These are phyloP conservation scores for Daldinia concentrica DNA, from an alignment of 495 filamentous ascomycete genomes.

Conservation along the genomic window DNA sequence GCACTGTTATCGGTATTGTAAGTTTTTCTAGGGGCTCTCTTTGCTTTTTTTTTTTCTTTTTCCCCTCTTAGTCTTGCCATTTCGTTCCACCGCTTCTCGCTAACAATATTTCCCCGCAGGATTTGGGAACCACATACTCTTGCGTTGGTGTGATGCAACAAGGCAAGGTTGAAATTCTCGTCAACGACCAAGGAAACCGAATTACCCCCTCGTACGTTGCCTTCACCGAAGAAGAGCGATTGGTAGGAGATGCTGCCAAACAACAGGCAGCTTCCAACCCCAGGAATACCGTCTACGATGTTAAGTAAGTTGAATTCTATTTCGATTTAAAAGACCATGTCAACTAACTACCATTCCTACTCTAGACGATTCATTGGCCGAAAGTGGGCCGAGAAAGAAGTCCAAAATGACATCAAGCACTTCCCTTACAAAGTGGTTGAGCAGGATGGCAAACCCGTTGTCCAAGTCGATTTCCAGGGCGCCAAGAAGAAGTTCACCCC, in stretches of 20 bases:
- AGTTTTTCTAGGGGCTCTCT: too few species aligned
- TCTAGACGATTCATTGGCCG: slow-evolving; percentile 86
- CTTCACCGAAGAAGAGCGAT: slow-evolving; percentile 95
- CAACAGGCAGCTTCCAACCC: slow-evolving; percentile 98
- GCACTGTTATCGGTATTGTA: slow-evolving; percentile 93
- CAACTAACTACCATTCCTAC: slow-evolving; percentile 36
- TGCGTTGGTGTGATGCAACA: slow-evolving; percentile 99
- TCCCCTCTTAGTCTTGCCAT: not conserved
- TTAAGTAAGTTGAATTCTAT: slow-evolving; percentile 73
- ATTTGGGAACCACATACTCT: slow-evolving; percentile 98
- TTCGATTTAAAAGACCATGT: not conserved
- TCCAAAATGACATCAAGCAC: slow-evolving; percentile 86
- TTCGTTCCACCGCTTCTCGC: slow-evolving; percentile 14
- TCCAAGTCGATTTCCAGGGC: slow-evolving; percentile 81
- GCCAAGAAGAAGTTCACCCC: slow-evolving; percentile 80
- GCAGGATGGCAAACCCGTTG: slow-evolving; percentile 82
- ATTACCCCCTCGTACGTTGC: slow-evolving; percentile 99
- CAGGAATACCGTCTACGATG: slow-evolving; percentile 85
- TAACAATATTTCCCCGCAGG: slow-evolving; percentile 50
- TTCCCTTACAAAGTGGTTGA: slow-evolving; percentile 88
- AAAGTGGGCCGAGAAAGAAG: slow-evolving; percentile 86
- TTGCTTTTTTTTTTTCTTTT: too few species aligned
- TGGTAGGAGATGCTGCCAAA: slow-evolving; percentile 99
- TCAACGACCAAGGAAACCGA: slow-evolving; percentile 98
- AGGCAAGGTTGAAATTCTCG: slow-evolving; percentile 97